Conservation (phyloP, 495 filamentous ascomycete genomes). For the Bombardia bombarda region DNA sequence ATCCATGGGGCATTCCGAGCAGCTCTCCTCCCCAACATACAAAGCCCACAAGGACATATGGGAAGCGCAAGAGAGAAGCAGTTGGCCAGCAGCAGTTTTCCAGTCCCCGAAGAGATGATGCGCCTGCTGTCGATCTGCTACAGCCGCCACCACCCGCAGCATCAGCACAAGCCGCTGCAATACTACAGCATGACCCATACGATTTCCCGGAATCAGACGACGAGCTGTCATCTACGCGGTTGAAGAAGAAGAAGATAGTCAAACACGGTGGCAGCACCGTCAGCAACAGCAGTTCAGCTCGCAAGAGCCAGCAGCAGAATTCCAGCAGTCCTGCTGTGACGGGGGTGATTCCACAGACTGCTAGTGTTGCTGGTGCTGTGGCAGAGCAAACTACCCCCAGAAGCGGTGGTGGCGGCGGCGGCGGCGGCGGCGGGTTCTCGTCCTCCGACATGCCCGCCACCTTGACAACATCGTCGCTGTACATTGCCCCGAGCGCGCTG, state of each 20-base stretch:
- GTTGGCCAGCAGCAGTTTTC: neutral
- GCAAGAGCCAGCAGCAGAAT: too few species aligned
- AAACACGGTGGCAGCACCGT: too few species aligned
- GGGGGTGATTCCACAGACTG: too few species aligned
- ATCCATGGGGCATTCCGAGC: conserved; percentile 13
- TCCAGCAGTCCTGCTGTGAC: too few species aligned
- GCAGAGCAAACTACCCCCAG: neutral
- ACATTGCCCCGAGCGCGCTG: conserved; percentile 17
- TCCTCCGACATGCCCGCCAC: conserved; percentile 12
- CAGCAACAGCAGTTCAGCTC: too few species aligned
- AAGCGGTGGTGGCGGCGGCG: neutral
- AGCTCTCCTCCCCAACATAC: neutral
- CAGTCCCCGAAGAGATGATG: neutral
- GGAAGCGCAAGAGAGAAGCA: conserved; percentile 11
- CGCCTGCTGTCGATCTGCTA: neutral
- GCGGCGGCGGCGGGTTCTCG: neutral
- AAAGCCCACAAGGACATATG: conserved; percentile 8
- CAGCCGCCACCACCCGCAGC: too few species aligned
- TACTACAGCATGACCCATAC: neutral
- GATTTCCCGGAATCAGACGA: conserved; percentile 7
- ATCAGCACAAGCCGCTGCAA: too few species aligned
- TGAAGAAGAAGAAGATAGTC: conserved; percentile 1
- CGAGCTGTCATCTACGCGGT: conserved; percentile 2
- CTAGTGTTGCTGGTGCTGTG: too few species aligned
- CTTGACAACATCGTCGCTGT: conserved; percentile 7